These are phyloP conservation scores for Adiantum capillusveneris DNA, from an alignment of 75 land plant species.

Conservation along the genomic window DNA sequence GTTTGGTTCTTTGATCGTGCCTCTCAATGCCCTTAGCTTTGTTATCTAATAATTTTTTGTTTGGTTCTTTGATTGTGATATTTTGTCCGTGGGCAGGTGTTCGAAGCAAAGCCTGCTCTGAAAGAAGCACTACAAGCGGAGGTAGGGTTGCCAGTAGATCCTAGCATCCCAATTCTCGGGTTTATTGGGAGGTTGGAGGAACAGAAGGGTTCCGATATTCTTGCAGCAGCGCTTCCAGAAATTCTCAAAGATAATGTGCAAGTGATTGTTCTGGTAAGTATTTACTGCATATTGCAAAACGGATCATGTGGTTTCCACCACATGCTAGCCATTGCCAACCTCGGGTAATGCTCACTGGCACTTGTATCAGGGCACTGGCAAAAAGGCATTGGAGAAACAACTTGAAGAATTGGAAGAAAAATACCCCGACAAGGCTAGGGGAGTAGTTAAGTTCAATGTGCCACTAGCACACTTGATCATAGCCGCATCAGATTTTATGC, in stretches of 20 bases:
- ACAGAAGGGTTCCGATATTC: conserved; percentile 94
- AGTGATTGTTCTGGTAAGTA: conserved; percentile 67
- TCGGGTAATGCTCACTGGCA: not conserved
- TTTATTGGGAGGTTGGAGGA: conserved; percentile 95
- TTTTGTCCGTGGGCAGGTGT: too few species aligned
- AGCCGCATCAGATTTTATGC: conserved; percentile 68
- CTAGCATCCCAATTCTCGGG: conserved; percentile 62
- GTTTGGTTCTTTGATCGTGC: too few species aligned
- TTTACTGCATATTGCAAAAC: not conserved
- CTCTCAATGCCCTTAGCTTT: too few species aligned
- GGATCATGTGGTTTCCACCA: not conserved
- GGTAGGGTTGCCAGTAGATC: conserved; percentile 72
- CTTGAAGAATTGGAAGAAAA: conserved; percentile 50
- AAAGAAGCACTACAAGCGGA: conserved; percentile 88
- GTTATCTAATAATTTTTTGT: too few species aligned
- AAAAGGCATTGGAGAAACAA: conserved; percentile 71
- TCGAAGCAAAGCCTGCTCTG: too few species aligned
- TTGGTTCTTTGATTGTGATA: too few species aligned
- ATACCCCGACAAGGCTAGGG: conserved; percentile 68
- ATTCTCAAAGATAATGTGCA: conserved; percentile 65
- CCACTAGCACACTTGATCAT: conserved; percentile 79
- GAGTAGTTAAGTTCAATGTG: conserved; percentile 64
- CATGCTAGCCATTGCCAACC: too few species aligned
- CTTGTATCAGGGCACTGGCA: conserved; percentile 74
- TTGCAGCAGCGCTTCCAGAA: conserved; percentile 63